Conservation (phyloP, 2,329 filamentous ascomycete species). For the Colletotrichum cereale region DNA sequence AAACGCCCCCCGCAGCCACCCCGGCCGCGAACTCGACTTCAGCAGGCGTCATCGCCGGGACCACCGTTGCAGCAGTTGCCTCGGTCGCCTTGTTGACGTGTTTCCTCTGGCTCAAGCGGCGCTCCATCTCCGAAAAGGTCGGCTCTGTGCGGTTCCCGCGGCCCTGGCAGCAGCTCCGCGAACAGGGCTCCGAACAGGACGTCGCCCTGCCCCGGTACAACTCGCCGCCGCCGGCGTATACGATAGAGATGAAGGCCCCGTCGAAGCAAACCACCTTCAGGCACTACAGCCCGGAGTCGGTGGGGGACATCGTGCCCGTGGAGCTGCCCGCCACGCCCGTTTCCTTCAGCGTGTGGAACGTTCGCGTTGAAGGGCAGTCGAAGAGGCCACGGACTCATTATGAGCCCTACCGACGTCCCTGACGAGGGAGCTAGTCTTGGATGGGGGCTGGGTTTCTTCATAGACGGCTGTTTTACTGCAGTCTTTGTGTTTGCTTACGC, state of each 20-base stretch:
- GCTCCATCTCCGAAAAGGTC: constrained; percentile 32
- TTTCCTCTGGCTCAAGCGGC: constrained; percentile 34
- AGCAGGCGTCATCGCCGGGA: constrained; percentile 25
- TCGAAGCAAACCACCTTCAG: constrained; percentile 24
- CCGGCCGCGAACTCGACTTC: constrained; percentile 8
- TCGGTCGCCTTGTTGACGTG: constrained; percentile 25
- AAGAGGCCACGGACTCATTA: constrained; percentile 25
- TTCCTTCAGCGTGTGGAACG: constrained; percentile 33
- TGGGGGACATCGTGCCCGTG: constrained; percentile 19
- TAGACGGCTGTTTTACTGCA: not conserved
- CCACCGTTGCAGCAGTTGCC: constrained; percentile 33
- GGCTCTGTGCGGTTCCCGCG: constrained; percentile 12
- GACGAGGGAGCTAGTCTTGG: not conserved
- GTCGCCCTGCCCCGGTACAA: constrained; percentile 30
- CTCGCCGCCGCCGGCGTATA: constrained; percentile 30
- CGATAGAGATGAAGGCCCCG: constrained; percentile 9
- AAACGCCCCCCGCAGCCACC: not conserved
- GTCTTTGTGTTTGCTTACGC: not conserved
- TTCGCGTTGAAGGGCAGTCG: constrained; percentile 16
- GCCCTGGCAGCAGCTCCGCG: constrained; percentile 29
- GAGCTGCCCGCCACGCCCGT: constrained; percentile 38
- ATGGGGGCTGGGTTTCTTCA: not conserved
- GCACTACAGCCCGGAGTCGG: constrained; percentile 35
- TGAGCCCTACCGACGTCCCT: constrained; percentile 35
- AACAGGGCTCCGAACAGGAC: constrained; percentile 10